Percentiles rank a stretch among this genome's conserved stretches.
These are phyloP conservation scores for Austropuccinia psidii DNA, from an alignment of 1,284 basidiomycete genomes.

Conservation along the genomic window DNA sequence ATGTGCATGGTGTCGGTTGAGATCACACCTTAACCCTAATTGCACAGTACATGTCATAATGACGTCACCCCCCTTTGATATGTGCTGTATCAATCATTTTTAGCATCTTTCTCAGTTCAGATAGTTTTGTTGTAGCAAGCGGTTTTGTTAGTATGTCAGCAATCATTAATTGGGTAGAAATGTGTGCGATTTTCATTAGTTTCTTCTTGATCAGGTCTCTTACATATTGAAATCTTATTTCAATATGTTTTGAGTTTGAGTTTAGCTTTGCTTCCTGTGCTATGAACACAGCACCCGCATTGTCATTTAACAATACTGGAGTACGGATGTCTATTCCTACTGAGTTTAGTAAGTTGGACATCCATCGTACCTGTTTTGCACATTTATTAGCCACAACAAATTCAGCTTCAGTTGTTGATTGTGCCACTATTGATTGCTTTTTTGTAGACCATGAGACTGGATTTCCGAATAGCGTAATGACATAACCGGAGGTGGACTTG, in stretches of 20 bases:
- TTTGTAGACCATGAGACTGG: not conserved
- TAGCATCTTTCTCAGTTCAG: too few relatives aligned
- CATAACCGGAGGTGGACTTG: not conserved
- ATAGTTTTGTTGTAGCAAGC: not conserved
- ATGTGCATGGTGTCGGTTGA: too few relatives aligned
- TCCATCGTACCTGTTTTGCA: slow-evolving; percentile 9
- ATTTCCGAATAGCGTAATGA: not conserved
- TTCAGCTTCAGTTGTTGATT: slow-evolving; percentile 2
- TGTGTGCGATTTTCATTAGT: not conserved
- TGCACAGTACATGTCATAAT: too few relatives aligned
- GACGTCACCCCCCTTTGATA: too few relatives aligned
- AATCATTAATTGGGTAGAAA: not conserved
- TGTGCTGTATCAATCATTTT: too few relatives aligned
- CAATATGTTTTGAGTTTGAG: slow-evolving; percentile 10
- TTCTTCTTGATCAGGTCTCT: not conserved
- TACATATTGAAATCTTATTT: slow-evolving; percentile 22
- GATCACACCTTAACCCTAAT: too few relatives aligned
- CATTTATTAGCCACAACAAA: not conserved
- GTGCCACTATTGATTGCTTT: not conserved
- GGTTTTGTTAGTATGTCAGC: slow-evolving; percentile 1
- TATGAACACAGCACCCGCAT: not conserved
- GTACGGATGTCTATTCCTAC: not conserved
- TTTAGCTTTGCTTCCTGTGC: not conserved
- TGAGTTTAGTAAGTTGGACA: not conserved
- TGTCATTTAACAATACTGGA: not conserved